phyloP scores from a whole-genome alignment of 2,329 filamentous ascomycete species.

The Ceratocystis ficicola region DNA sequence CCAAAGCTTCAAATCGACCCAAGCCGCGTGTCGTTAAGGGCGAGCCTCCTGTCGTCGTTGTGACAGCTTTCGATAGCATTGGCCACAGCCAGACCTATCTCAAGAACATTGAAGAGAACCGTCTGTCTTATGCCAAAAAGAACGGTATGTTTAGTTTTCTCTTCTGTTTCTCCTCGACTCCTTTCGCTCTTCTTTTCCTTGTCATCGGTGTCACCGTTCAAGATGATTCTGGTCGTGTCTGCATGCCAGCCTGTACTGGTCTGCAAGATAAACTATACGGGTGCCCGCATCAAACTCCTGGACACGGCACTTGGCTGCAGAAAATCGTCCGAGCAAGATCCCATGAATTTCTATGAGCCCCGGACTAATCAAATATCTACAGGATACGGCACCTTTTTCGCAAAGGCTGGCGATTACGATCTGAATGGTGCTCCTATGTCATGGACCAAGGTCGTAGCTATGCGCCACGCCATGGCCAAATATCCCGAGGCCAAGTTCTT shows the following conservation, averaged over 20 bases:
- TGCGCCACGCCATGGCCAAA: constrained; percentile 76
- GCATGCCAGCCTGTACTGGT: background rate
- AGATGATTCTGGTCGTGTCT: background rate
- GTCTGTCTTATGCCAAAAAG: constrained; percentile 68
- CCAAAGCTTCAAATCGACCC: constrained; percentile 16
- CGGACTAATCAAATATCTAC: constrained; percentile 14
- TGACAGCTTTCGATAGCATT: constrained; percentile 61
- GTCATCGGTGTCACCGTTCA: background rate
- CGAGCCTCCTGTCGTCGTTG: constrained; percentile 56
- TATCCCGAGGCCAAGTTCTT: constrained; percentile 67
- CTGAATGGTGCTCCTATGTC: constrained; percentile 46
- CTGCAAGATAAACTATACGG: constrained; percentile 9
- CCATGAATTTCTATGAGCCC: background rate
- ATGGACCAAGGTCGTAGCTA: constrained; percentile 71
- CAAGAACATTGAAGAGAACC: constrained; percentile 65
- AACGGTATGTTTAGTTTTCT: constrained; percentile 52
- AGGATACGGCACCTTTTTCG: constrained; percentile 83
- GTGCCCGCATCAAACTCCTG: constrained; percentile 12
- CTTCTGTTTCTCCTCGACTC: background rate
- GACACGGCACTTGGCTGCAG: constrained; percentile 11
- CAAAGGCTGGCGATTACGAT: constrained; percentile 63
- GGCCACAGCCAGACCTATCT: constrained; percentile 47
- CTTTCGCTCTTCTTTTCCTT: background rate
- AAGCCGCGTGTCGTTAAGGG: constrained; percentile 29
- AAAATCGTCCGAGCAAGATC: background rate